These are phyloP conservation scores for Ophiosphaerella korrae DNA, from an alignment of 2,329 filamentous ascomycete genomes.

Conservation along the genomic window DNA sequence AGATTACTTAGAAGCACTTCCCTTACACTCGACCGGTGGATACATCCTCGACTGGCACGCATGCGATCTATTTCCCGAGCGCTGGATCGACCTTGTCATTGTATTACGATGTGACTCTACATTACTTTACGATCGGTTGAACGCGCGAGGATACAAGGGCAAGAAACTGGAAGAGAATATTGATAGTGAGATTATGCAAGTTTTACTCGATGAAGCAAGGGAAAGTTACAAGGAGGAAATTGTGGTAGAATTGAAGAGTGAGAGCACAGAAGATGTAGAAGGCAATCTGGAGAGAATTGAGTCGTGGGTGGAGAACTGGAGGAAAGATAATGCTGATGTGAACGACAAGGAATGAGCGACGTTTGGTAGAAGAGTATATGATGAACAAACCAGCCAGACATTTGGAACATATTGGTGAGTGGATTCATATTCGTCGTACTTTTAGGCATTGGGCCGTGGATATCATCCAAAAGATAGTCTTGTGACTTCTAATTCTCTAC, in stretches of 20 bases:
- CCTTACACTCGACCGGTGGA: conserved; percentile 69
- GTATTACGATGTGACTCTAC: conserved; percentile 83
- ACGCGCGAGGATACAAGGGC: conserved; percentile 77
- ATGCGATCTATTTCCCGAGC: conserved; percentile 90
- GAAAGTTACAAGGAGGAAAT: conserved; percentile 87
- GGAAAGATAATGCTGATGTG: conserved; percentile 61
- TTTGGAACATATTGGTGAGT: neutral
- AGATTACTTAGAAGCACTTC: conserved; percentile 84
- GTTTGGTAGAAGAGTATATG: neutral
- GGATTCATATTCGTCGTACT: neutral
- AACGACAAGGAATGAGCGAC: conserved; percentile 13
- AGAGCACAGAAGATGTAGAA: conserved; percentile 86
- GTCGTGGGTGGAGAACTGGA: conserved; percentile 83
- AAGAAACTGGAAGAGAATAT: conserved; percentile 94
- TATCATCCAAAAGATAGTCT: neutral
- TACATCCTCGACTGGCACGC: conserved; percentile 98
- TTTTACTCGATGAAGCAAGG: conserved; percentile 85
- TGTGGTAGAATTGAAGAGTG: conserved; percentile 85
- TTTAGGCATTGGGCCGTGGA: neutral
- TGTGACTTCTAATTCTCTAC: conserved; percentile 19
- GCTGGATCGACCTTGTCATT: conserved; percentile 93
- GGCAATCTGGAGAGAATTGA: conserved; percentile 84
- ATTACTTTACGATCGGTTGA: conserved; percentile 82
- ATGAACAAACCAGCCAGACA: too few species aligned
- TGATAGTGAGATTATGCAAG: conserved; percentile 97